Percentiles rank a stretch among this genome's conserved stretches.
Evolutionary conservation across 2,329 filamentous ascomycete species (phyloP).

Genomic region (Trichothecium sympodiale): DNA sequence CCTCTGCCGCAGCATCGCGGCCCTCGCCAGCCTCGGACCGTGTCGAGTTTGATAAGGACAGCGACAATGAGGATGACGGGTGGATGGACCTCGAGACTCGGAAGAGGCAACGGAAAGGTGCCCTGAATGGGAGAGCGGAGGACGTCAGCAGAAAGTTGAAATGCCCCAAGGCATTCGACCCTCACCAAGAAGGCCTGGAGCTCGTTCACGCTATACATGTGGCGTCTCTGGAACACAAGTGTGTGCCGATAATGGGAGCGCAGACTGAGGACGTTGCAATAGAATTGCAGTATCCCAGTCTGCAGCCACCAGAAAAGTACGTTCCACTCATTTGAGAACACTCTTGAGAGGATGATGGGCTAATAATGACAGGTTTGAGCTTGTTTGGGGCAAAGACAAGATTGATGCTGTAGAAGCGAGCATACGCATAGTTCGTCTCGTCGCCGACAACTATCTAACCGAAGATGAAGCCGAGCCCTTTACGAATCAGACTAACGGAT

Average conservation of each 20-base stretch:
- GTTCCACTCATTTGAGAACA: constrained; percentile 9
- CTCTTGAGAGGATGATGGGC: background rate
- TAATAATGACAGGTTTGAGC: constrained; percentile 31
- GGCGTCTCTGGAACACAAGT: constrained; percentile 37
- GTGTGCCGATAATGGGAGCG: constrained; percentile 37
- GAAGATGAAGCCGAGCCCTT: constrained; percentile 56
- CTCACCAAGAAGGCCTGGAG: constrained; percentile 25
- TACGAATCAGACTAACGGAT: constrained; percentile 60
- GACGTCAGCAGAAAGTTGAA: constrained; percentile 37
- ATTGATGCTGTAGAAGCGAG: constrained; percentile 70
- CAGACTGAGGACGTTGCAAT: constrained; percentile 46
- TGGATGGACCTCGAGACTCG: constrained; percentile 37
- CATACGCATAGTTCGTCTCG: constrained; percentile 54
- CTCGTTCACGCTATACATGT: constrained; percentile 51
- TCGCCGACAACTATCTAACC: constrained; percentile 69
- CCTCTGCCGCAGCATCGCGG: constrained; percentile 17
- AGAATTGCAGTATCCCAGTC: constrained; percentile 75
- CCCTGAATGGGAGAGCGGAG: constrained; percentile 26
- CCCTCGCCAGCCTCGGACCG: constrained; percentile 37
- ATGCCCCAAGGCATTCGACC: constrained; percentile 34
- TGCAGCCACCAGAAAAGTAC: constrained; percentile 56
- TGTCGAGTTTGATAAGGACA: constrained; percentile 38
- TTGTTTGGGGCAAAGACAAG: constrained; percentile 68
- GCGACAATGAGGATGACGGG: constrained; percentile 41
- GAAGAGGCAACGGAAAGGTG: constrained; percentile 35